These are phyloP conservation scores for Colletotrichum higginsianum DNA, from an alignment of 2,329 filamentous ascomycete species.

Conservation along the genomic window DNA sequence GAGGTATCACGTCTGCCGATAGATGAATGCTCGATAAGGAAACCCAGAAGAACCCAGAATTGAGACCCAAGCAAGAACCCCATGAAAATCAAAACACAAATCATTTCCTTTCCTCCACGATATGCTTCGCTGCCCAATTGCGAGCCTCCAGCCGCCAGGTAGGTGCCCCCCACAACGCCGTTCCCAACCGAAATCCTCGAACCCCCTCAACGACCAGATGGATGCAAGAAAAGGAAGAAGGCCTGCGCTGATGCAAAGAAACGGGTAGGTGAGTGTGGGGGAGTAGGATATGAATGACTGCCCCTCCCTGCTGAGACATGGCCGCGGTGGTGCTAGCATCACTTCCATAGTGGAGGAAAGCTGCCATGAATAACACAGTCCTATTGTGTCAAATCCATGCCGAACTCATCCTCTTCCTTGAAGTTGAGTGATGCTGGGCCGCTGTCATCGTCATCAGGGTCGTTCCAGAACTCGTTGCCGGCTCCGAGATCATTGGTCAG, in stretches of 20 bases:
- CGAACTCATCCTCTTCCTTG: conserved; percentile 95
- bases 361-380: neutral
- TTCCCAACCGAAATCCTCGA: conserved; percentile 18
- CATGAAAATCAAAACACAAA: neutral
- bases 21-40: conserved; percentile 44
- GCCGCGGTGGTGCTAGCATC: neutral
- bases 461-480: conserved; percentile 74
- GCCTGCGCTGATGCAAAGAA: conserved; percentile 17
- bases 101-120: neutral
- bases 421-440: conserved; percentile 79
- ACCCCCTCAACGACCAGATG: conserved; percentile 6
- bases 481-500: conserved; percentile 64
- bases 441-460: conserved; percentile 80
- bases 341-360: neutral
- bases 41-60: conserved; percentile 29
- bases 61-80: conserved; percentile 18
- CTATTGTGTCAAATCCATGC: conserved; percentile 79
- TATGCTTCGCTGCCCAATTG: neutral
- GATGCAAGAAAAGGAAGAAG: conserved; percentile 20
- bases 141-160: conserved; percentile 1
- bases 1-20: conserved; percentile 43
- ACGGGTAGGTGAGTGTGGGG: neutral
- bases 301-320: neutral
- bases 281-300: neutral
- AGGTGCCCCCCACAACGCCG: conserved; percentile 20